Evolutionary conservation across 352 stramenopile genomes (phyloP), one percentile per base, ranked within the genome.

Genomic region (Albugo laibachii): DNA sequence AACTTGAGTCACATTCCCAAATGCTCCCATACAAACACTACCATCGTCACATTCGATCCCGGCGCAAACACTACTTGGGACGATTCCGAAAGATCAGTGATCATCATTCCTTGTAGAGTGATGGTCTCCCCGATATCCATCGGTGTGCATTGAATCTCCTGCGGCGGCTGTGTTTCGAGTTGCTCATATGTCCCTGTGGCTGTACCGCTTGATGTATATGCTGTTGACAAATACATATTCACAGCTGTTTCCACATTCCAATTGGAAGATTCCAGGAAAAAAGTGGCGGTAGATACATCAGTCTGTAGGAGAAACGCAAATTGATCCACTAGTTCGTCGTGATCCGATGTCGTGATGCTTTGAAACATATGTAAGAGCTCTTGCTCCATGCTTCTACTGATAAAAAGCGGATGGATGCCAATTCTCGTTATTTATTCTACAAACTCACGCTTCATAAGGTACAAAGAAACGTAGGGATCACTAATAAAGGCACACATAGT

Each of bases 181-280:
- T 43, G 61, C 57, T 31, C 55, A 13, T 5, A 18, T 20, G 14
- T 38, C 19, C 2, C 43, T 36, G 43, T 38, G n/a, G 21, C 35
- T 43, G 37, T 35, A 37, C 13, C 20, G 18, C 6, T 31, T 47
- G 36, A 50, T 15, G 63, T 58, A 37, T 79, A 70, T 61, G 80
- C 76, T 10, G 74, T 83, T 18, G 55, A 59, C 27, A 91, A 53
- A 49, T 87, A 91, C 49, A 79, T 86, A 50, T 91, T 91, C 8
- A 61, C 75, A 11, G 78, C 78, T 38, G 70, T 79, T 50, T 91
- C 74, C 19, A 91, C 75, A 60, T 91, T 91, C 78, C 78, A 91
- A 61, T 87, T 91, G 47, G 66, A 83, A 52, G 74, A 86, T 49
- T 91, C 78, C 47, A 91, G 67, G 54, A 87, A 91, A 56, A 91